Conservation (phyloP, 176 grass and related monocot genomes). For the Ensete ventricosum region DNA sequence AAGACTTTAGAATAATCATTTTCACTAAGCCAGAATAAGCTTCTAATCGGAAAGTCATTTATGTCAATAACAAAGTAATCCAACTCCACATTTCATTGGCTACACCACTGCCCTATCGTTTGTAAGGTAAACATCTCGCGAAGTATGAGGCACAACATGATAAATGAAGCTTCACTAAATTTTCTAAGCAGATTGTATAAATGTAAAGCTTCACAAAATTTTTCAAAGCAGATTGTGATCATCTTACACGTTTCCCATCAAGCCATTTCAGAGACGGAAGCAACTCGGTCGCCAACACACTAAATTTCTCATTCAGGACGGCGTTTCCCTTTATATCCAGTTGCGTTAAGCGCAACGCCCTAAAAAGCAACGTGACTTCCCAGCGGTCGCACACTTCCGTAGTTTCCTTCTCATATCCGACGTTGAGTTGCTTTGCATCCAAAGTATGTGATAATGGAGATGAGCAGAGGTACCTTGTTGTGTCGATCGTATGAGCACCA, state of each 20-base stretch:
- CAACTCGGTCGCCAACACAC: conserved; percentile 25
- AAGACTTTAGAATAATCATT: too few relatives aligned
- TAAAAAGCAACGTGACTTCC: conserved; percentile 60
- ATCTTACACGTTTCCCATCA: conserved; percentile 18
- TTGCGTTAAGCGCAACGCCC: conserved; percentile 37
- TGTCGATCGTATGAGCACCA: conserved; percentile 52
- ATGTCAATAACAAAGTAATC: too few relatives aligned
- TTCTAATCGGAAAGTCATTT: too few relatives aligned
- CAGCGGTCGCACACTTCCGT: conserved; percentile 41
- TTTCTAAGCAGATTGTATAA: not conserved
- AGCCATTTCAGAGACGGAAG: conserved; percentile 63
- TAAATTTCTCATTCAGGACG: conserved; percentile 35
- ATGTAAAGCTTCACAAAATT: not conserved
- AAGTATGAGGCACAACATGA: not conserved
- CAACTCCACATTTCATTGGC: too few relatives aligned
- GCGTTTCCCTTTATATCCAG: conserved; percentile 66
- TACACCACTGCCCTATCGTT: not conserved
- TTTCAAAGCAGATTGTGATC: not conserved
- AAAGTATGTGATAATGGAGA: conserved; percentile 69
- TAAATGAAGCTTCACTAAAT: not conserved
- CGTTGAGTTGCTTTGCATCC: conserved; percentile 33
- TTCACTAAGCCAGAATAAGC: too few relatives aligned
- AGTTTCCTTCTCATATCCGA: conserved; percentile 32
- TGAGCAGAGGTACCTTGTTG: conserved; percentile 54
- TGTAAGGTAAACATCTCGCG: not conserved